These are phyloP conservation scores for Anaeramoeba ignava DNA, from an alignment of 78 protist genomes.

Conservation along the genomic window DNA sequence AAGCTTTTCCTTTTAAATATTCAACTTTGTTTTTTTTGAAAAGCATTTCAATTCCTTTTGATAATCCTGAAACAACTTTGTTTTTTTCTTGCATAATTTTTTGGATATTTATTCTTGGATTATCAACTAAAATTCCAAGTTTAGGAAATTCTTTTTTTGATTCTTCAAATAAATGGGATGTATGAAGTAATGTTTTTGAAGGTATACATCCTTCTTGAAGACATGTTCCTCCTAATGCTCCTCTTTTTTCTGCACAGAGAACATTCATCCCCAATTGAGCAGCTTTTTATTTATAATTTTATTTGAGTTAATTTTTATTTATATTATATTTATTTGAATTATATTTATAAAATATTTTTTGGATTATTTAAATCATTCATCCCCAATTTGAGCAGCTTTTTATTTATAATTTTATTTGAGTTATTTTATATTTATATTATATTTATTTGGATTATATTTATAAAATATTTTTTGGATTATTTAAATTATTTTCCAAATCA, in stretches of 20 bases:
- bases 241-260: not conserved
- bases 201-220: conserved; percentile 99
- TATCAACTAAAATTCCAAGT: conserved; percentile 43
- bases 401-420: no score
- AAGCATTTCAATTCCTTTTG: conserved; percentile 86
- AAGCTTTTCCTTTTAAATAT: not conserved
- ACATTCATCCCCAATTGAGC: not conserved
- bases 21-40: conserved; percentile 80
- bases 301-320: no score
- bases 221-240: conserved; percentile 86
- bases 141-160: conserved; percentile 43
- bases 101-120: not conserved
- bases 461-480: no score
- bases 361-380: no score
- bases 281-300: no score
- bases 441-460: no score
- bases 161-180: conserved; percentile 79
- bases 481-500: no score
- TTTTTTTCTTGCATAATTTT: not conserved
- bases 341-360: no score
- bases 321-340: no score
- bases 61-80: conserved; percentile 37
- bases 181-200: conserved; percentile 91
- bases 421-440: no score
- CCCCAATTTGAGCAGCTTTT: no score